Percentiles rank a stretch among this genome's conserved stretches.
Conservation (phyloP, 345 rosid genomes). For the Camelina laxa region DNA sequence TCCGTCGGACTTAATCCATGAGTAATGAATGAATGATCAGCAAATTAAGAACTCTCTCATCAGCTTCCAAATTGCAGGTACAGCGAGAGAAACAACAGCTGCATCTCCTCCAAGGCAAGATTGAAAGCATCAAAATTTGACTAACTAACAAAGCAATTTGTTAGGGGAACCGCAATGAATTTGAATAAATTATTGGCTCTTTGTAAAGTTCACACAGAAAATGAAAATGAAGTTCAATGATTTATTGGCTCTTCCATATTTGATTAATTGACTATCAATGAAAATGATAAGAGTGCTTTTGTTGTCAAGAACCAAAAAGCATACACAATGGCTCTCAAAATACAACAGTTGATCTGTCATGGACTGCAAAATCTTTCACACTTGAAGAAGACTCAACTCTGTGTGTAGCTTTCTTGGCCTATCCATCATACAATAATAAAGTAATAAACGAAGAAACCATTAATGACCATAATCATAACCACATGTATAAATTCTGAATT, state of each 20-base stretch:
- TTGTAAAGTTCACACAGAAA: not conserved
- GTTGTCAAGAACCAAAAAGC: not conserved
- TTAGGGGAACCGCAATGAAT: not conserved
- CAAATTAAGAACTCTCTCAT: constrained; percentile 7
- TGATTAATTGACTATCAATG: not conserved
- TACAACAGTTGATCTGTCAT: too few relatives aligned
- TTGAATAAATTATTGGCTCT: not conserved
- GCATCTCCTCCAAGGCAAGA: constrained; percentile 55
- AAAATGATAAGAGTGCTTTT: not conserved
- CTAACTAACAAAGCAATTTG: too few relatives aligned
- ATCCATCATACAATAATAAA: too few relatives aligned
- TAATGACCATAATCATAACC: too few relatives aligned
- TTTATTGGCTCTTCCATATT: not conserved
- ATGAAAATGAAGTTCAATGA: too few relatives aligned
- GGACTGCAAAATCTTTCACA: too few relatives aligned
- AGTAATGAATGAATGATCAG: not conserved
- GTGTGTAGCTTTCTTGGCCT: too few relatives aligned
- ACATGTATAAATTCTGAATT: too few relatives aligned
- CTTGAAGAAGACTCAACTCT: too few relatives aligned
- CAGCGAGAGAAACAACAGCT: constrained; percentile 50
- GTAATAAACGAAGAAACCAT: too few relatives aligned
- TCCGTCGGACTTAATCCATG: not conserved
- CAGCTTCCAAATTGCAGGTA: constrained; percentile 41
- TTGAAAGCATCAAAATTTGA: constrained; percentile 47
- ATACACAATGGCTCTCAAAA: constrained; percentile 10